phyloP scores from a whole-genome alignment of 805 yeast genomes.

The Candida patagonica region DNA sequence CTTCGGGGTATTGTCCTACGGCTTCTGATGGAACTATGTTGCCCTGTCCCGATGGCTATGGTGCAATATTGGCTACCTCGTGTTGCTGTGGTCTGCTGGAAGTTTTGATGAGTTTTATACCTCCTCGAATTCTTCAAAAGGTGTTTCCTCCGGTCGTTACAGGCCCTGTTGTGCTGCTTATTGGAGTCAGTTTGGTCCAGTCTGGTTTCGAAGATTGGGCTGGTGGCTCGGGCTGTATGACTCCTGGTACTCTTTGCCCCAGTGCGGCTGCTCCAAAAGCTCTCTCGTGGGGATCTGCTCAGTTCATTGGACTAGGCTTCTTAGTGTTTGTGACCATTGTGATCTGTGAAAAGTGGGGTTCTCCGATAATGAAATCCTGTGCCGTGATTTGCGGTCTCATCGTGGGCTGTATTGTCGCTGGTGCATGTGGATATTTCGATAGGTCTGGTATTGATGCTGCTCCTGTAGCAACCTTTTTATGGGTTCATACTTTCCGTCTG shows the following conservation, averaged over 20 bases:
- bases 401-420: conserved; percentile 87
- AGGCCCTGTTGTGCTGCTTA: conserved; percentile 83
- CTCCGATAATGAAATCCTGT: conserved; percentile 92
- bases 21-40: conserved; percentile 55
- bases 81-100: conserved; percentile 68
- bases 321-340: conserved; percentile 67
- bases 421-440: conserved; percentile 77
- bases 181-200: conserved; percentile 61
- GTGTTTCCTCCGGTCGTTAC: conserved; percentile 86
- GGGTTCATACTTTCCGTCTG: conserved; percentile 80
- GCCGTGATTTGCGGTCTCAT: conserved; percentile 80
- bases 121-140: conserved; percentile 59
- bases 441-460: conserved; percentile 50
- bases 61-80: conserved; percentile 78
- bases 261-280: conserved; percentile 42
- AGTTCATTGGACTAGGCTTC: conserved; percentile 81
- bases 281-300: conserved; percentile 76
- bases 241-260: conserved; percentile 36
- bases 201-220: conserved; percentile 78
- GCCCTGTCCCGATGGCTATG: conserved; percentile 88
- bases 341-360: conserved; percentile 75
- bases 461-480: conserved; percentile 73
- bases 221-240: conserved; percentile 61
- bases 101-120: conserved; percentile 64
- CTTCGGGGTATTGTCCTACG: conserved; percentile 54